Base-by-base conservation (phyloP, 371 early-diverging fungal genomes). In the Syncephalis fuscata region DNA sequence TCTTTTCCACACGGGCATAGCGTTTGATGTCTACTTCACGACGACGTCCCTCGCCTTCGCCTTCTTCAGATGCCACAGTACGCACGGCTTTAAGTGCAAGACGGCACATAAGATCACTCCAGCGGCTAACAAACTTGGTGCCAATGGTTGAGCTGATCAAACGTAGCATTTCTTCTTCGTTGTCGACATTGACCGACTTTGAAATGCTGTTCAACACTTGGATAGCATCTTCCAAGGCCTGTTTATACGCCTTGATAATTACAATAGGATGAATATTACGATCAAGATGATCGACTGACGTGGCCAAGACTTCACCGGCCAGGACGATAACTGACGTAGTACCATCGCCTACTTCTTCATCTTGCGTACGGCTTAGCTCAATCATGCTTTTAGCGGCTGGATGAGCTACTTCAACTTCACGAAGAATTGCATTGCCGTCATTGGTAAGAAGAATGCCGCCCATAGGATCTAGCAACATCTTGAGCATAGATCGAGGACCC, bases 331-430 rank as follows among this genome's bases (percentile, higher is more conserved):
- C 99, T 51, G 85, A 80, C 23, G 99, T 99, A 19, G 99, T 99
- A 49, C 99, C 99, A 70, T 99, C 99, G 51, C 99, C 99, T 32
- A 99, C 99, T 68, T 99, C 99, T 66, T 99, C 99, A 74, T 99
- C 99, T 76, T 99, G 99, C 48, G 99, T 99, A 66, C 98, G 76
- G 32, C 93, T 86, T 40, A 99, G 81, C 64, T 99, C 99, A 60
- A 99, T 95, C 87, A 99, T 89, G 57, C 87, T 87, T 68, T 99
- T 98, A 40, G 99, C 99, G 43, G 99, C 99, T 39, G 99, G 99
- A 70, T 99, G 99, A 36, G 92, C 87, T 20, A 99, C 99, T 70
- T 99, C 99, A 61, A 94, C 84, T 70, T 99, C 99, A 63, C 99
- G 80, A 55, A 99, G 74, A 54, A 99, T 99, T 19, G 98, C 92